Evolutionary conservation across 495 filamentous ascomycete species (phyloP).

Genomic region (Penicillium nucicola): DNA sequence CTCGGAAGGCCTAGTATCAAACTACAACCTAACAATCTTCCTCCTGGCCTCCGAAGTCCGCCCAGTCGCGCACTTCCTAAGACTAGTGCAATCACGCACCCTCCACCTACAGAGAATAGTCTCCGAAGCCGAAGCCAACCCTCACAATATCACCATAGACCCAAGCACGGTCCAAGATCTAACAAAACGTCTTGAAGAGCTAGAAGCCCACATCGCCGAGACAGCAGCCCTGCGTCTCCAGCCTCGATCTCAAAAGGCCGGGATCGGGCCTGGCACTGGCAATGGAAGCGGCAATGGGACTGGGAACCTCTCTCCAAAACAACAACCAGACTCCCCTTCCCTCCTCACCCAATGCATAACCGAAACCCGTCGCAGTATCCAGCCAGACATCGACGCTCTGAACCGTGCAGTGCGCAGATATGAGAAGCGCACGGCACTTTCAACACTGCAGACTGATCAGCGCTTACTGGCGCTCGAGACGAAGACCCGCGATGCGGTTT

Average conservation of each 20-base stretch:
- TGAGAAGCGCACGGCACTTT: conserved; percentile 78
- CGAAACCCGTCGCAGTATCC: conserved; percentile 62
- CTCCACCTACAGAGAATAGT: conserved; percentile 79
- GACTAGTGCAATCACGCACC: conserved; percentile 72
- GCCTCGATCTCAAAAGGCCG: conserved; percentile 10
- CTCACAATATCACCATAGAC: conserved; percentile 38
- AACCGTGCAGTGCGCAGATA: conserved; percentile 90
- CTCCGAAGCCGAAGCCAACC: conserved; percentile 20
- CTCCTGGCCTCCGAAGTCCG: conserved; percentile 81
- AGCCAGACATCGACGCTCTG: conserved; percentile 83
- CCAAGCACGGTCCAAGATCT: conserved; percentile 54
- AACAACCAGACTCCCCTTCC: conserved; percentile 22
- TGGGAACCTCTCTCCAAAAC: background rate
- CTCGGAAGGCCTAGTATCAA: conserved; percentile 81
- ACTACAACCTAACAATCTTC: conserved; percentile 94
- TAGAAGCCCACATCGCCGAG: conserved; percentile 60
- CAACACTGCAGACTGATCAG: conserved; percentile 69
- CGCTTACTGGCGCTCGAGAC: conserved; percentile 67
- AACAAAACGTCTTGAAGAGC: conserved; percentile 59
- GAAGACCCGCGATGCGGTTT: conserved; percentile 71
- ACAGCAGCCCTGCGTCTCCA: conserved; percentile 25
- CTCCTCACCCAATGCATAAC: conserved; percentile 48
- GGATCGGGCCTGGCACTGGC: too few relatives aligned
- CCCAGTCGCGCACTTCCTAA: conserved; percentile 76
- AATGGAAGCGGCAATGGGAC: too few relatives aligned